These are phyloP conservation scores for Proliferodiscus dingleyae DNA, from an alignment of 2,329 filamentous ascomycete species.

Conservation along the genomic window DNA sequence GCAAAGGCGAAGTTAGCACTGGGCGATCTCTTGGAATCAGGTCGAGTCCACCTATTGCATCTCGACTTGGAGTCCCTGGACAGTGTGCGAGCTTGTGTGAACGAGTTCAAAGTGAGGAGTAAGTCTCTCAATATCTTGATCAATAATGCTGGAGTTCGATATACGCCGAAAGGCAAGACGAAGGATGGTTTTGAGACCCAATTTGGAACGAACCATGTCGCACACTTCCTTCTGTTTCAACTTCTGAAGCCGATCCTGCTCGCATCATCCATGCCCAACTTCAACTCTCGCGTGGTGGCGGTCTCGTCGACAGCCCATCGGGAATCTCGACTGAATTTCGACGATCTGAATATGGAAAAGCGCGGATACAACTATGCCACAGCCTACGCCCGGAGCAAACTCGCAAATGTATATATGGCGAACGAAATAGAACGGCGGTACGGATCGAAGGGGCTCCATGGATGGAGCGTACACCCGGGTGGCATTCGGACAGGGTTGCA, in stretches of 20 bases:
- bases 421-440: conserved; percentile 44
- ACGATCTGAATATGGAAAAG: conserved; percentile 17
- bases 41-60: conserved; percentile 30
- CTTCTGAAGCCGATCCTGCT: conserved; percentile 43
- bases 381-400: conserved; percentile 42
- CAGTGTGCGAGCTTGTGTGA: conserved; percentile 30
- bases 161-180: conserved; percentile 31
- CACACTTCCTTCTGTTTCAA: conserved; percentile 49
- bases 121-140: conserved; percentile 30
- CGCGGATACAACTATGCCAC: conserved; percentile 35
- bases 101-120: conserved; percentile 27
- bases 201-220: conserved; percentile 49
- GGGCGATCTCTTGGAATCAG: conserved; percentile 35
- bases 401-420: conserved; percentile 42
- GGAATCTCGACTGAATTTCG: conserved; percentile 38
- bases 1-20: conserved; percentile 31
- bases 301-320: conserved; percentile 42
- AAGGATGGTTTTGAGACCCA: conserved; percentile 47
- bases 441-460: conserved; percentile 36
- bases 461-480: conserved; percentile 40
- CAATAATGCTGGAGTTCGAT: conserved; percentile 25
- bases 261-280: conserved; percentile 34
- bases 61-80: conserved; percentile 33
- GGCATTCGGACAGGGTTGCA: conserved; percentile 31
- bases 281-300: conserved; percentile 43